Conservation (phyloP, 345 rosid species). For the Acer saccharum region DNA sequence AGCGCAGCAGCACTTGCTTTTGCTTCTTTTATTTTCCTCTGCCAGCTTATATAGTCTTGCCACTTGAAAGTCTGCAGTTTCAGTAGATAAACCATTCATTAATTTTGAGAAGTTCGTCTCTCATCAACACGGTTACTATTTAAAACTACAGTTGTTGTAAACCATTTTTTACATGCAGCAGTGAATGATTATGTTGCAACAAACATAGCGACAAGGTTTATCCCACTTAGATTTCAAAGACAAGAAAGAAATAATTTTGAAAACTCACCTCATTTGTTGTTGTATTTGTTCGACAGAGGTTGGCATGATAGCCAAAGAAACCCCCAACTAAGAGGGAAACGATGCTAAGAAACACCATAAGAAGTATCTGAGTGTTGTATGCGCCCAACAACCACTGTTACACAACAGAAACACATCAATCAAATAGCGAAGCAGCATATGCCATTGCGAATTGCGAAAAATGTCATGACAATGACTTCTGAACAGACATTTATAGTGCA, state of each 20-base stretch:
- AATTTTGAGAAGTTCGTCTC: not conserved
- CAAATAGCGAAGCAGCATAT: not conserved
- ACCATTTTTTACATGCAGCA: not conserved
- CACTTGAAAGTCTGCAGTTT: conserved; percentile 78
- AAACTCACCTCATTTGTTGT: conserved; percentile 82
- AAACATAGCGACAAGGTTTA: not conserved
- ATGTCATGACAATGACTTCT: not conserved
- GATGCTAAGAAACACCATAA: conserved; percentile 79
- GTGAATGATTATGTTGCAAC: no score
- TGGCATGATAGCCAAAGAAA: conserved; percentile 79
- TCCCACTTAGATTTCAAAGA: not conserved
- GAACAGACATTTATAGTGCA: not conserved
- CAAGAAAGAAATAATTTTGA: not conserved
- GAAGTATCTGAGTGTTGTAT: conserved; percentile 82
- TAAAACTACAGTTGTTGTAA: not conserved
- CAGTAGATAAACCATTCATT: conserved; percentile 1
- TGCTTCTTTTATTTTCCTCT: conserved; percentile 78
- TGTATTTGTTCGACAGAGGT: conserved; percentile 79
- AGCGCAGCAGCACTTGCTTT: conserved; percentile 63
- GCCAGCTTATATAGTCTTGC: conserved; percentile 83
- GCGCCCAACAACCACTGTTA: conserved; percentile 87
- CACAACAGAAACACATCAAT: conserved; percentile 18
- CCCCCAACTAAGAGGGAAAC: conserved; percentile 82
- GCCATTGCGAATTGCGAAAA: not conserved
- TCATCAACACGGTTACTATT: not conserved